A percentile compares a stretch with the other conserved stretches of the same genome.
Evolutionary conservation across 306 rosid genomes (phyloP).

Genomic region (Benincasa hispida): DNA sequence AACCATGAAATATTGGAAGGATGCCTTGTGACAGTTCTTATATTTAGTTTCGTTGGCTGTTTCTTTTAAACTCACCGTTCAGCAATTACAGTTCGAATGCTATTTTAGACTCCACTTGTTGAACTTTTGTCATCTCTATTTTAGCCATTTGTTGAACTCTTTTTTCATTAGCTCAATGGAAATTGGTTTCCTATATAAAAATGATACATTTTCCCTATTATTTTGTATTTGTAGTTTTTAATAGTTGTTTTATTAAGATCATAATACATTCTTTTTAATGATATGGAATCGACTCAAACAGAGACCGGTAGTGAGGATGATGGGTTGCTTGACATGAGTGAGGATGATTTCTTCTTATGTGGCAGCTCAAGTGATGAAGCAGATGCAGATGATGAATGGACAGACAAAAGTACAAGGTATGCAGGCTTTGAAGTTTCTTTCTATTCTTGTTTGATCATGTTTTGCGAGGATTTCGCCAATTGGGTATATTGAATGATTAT

Average conservation of each 20-base stretch:
- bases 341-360: constrained; percentile 77
- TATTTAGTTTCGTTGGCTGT: background rate
- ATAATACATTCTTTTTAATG: background rate
- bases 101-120: background rate
- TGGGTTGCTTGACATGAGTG: constrained; percentile 88
- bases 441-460: background rate
- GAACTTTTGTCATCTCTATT: background rate
- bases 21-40: background rate
- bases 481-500: background rate
- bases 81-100: background rate
- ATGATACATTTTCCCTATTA: background rate
- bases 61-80: background rate
- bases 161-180: background rate
- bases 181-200: background rate
- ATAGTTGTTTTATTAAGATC: background rate
- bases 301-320: constrained; percentile 99
- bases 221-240: background rate
- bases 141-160: no score
- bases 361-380: constrained; percentile 96
- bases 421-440: background rate
- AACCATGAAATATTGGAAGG: no score
- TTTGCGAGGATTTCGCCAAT: background rate
- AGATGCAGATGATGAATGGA: constrained; percentile 98
- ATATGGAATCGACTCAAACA: background rate
- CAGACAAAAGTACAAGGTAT: constrained; percentile 87